These are phyloP conservation scores for Trichoderma gamsii DNA, from an alignment of 495 filamentous ascomycete species.

Conservation along the genomic window DNA sequence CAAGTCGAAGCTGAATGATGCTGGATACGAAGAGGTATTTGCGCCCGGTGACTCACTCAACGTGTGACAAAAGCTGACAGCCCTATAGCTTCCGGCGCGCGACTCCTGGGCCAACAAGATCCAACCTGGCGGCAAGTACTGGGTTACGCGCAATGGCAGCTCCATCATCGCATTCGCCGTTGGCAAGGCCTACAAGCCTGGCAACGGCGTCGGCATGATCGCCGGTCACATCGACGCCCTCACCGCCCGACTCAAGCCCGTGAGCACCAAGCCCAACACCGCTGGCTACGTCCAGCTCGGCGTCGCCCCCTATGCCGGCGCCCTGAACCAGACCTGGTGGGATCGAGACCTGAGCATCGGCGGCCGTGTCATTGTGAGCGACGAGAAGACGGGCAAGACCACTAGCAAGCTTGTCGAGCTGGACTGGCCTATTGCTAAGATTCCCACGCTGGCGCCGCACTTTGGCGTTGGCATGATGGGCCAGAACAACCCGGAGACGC, in stretches of 20 bases:
- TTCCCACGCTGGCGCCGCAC: conserved; percentile 89
- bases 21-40: conserved; percentile 62
- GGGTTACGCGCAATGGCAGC: conserved; percentile 75
- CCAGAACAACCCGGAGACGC: conserved; percentile 80
- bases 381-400: conserved; percentile 68
- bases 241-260: conserved; percentile 82
- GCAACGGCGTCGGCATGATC: conserved; percentile 73
- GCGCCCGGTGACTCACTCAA: neutral
- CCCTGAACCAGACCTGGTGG: conserved; percentile 83
- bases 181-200: conserved; percentile 73
- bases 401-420: conserved; percentile 78
- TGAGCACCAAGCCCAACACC: conserved; percentile 70
- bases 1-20: conserved; percentile 58
- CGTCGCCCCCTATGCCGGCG: conserved; percentile 89
- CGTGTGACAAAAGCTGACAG: neutral
- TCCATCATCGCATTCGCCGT: conserved; percentile 82
- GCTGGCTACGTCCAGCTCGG: conserved; percentile 85
- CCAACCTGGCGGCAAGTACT: conserved; percentile 80
- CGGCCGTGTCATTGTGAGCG: conserved; percentile 77
- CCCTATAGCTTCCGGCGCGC: conserved; percentile 63
- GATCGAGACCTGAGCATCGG: conserved; percentile 88
- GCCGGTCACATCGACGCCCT: conserved; percentile 91
- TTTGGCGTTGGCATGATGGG: conserved; percentile 77
- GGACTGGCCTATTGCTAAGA: conserved; percentile 87
- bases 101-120: conserved; percentile 72